Evolutionary conservation across 169 alveolate genomes (phyloP).

Genomic region (Cryptosporidium bovis): DNA sequence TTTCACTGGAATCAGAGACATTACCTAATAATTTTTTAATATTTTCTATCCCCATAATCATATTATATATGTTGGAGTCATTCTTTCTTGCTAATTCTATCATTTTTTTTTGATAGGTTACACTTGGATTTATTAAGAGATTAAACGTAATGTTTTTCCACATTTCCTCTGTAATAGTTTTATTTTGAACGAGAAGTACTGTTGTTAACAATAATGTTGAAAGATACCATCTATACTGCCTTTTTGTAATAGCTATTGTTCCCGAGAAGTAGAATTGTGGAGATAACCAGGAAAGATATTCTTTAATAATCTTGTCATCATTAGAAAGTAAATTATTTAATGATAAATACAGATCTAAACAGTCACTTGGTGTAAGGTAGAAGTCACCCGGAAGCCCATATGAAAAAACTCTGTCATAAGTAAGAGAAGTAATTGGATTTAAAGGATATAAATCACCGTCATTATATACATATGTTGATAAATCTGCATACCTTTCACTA

Average conservation of each 20-base stretch:
- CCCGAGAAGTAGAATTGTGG: constrained; percentile 82
- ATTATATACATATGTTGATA: constrained; percentile 80
- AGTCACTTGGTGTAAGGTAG: constrained; percentile 76
- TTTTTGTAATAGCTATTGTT: constrained; percentile 82
- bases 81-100: constrained; percentile 36
- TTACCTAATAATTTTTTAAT: background rate
- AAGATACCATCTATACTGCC: constrained; percentile 81
- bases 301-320: constrained; percentile 51
- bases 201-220: constrained; percentile 31
- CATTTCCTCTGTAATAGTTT: constrained; percentile 28
- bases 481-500: constrained; percentile 86
- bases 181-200: constrained; percentile 25
- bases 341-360: constrained; percentile 47
- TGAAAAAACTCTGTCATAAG: constrained; percentile 58
- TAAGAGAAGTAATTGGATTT: constrained; percentile 44
- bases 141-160: constrained; percentile 38
- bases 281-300: constrained; percentile 73
- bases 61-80: constrained; percentile 27
- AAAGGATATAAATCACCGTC: constrained; percentile 65
- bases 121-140: constrained; percentile 42
- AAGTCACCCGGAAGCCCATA: constrained; percentile 77
- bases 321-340: constrained; percentile 18
- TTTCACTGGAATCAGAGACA: constrained; percentile 1
- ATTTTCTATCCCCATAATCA: constrained; percentile 50
- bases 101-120: constrained; percentile 51